Evolutionary conservation across 345 rosid species (phyloP), one percentile per base, ranked within the genome.

Genomic region (Alliaria petiolata): DNA sequence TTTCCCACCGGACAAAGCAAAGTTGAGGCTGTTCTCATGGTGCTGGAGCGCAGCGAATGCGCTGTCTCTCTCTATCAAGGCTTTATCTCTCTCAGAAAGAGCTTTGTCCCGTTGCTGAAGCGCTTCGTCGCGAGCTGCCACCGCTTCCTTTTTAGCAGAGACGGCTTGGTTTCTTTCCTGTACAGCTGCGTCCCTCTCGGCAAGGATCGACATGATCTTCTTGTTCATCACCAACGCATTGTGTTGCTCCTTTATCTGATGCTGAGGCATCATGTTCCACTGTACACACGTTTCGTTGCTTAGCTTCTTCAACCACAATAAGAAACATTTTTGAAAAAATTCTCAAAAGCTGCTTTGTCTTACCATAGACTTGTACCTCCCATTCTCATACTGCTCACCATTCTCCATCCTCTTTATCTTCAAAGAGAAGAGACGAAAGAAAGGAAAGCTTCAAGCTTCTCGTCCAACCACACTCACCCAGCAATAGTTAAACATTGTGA

Each of bases 151-250:
- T 69, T 81, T 86, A 35, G 85, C 89, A 44, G 76, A 57, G 9
- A 85, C 13, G 0, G 97, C 97, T 36, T 76, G 73, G 57, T 85
- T 83, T 60, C 89, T 79, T 79, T 91, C 99, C 53, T 69, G 82
- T 46, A 86, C 60, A 26, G 99, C 98, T 15, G 84, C 81, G 63
- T 91, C 93, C 64, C 89, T 84, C 71, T 95, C 99, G 9, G 84
- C 92, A 15, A 91, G 85, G 74, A 91, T 91, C 10, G 85, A 65
- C 95, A 86, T 85, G 42, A 88, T 87, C 85, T 91, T 95, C 89
- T 87, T 84, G 72, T 91, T 95, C 96, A 88, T 88, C 30, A 85
- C 86, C 54, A 95, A 68, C 15, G 96, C 99, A 68, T 89, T 87
- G 17, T 79, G 81, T 43, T 79, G 89, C 62, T 88, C 99, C 79